Evolutionary conservation across 805 yeast genomes (phyloP), one percentile per base, ranked within the genome.

Genomic region (Candida nonsorbophila): DNA sequence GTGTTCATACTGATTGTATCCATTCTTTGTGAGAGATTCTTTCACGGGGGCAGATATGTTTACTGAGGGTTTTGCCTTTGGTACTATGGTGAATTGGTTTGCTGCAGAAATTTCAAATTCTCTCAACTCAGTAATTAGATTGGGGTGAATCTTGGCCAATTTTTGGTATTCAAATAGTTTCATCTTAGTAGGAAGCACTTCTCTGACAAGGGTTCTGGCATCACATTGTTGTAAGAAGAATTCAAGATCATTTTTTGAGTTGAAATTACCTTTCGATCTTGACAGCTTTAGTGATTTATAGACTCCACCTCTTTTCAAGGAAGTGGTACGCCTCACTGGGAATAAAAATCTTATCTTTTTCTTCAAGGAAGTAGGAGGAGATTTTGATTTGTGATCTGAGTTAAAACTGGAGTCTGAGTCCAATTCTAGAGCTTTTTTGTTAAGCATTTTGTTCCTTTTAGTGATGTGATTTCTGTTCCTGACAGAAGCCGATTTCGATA

Each of bases 241-340:
- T 33, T 29, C 40, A 22, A 61, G 20, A 22, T 51, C 47, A n/a
- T 34, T 25, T 28, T 26, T 30, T n/a, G 33, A 35, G 9, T 34
- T 30, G 30, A 57, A 58, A 12, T 47, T 45, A 6, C 55, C 40
- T 14, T 29, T 32, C 9, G 24, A 32, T 23, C 30, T 31, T n/a
- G 17, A 25, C 13, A 33, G 34, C 22, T 30, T 31, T 10, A 39
- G 20, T 9, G 34, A 24, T 14, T 29, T 34, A 25, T 37, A 40
- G 8, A 37, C 27, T 4, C 41, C 24, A 4, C 28, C 24, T 9
- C 32, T 36, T 16, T 51, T 55, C 30, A 59, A 52, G 1, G 67
- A 59, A 1, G 54, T 51, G 20, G 46, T 51, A 22, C 67, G 40
- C 25, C 44, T 51, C 4, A 62, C 62, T 5, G 67, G 67, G 28